These are phyloP conservation scores for Exophiala lecanii-corni DNA, from an alignment of 2,329 filamentous ascomycete genomes.

Conservation along the genomic window DNA sequence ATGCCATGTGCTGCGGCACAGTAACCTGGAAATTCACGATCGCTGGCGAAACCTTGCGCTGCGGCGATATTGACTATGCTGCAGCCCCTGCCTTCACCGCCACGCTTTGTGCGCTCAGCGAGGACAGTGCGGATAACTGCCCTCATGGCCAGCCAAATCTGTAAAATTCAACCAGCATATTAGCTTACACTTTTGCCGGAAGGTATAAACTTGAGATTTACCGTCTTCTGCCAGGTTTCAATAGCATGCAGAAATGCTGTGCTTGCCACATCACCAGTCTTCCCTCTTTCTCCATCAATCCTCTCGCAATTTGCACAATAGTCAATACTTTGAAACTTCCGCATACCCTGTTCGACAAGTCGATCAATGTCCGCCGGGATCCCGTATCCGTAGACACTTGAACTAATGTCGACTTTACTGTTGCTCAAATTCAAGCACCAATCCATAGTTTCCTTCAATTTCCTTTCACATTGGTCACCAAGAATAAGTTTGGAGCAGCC, in stretches of 20 bases:
- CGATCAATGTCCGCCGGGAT: background rate
- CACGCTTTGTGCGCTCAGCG: background rate
- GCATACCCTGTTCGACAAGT: background rate
- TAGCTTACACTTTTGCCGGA: too few species aligned
- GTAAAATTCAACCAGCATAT: background rate
- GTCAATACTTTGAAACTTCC: background rate
- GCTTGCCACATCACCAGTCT: background rate
- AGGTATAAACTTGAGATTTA: too few species aligned
- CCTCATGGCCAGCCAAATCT: conserved; percentile 2
- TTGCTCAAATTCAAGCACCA: background rate
- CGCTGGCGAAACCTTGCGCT: conserved; percentile 35
- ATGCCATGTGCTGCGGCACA: conserved; percentile 34
- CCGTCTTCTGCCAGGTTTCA: background rate
- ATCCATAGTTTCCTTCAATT: background rate
- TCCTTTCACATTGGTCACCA: background rate
- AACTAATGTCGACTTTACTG: background rate
- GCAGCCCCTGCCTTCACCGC: conserved; percentile 30
- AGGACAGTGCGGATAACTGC: background rate
- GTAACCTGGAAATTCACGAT: conserved; percentile 32
- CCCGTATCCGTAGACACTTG: background rate
- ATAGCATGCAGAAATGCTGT: background rate
- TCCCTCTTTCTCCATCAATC: background rate
- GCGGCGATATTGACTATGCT: conserved; percentile 55
- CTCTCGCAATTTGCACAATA: conserved; percentile 2
- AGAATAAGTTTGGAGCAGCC: background rate